phyloP scores from a whole-genome alignment of 2,329 filamentous ascomycete genomes.

The Botrytis pseudocinerea region DNA sequence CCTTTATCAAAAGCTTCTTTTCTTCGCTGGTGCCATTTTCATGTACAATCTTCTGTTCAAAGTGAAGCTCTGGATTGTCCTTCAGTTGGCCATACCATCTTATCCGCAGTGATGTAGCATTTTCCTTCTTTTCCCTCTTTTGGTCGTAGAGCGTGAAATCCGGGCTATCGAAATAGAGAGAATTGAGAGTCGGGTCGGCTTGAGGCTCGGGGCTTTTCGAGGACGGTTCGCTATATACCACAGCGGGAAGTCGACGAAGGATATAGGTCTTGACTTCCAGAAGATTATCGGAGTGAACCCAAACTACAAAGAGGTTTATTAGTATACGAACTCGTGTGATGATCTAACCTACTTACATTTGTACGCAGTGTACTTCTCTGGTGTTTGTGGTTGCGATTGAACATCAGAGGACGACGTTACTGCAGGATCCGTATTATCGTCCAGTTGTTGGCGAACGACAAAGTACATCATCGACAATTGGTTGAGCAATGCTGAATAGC shows the following conservation, averaged over 20 bases:
- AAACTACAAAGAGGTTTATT: constrained; percentile 57
- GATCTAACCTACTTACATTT: constrained; percentile 66
- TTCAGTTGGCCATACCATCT: constrained; percentile 89
- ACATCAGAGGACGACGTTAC: constrained; percentile 42
- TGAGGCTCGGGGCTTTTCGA: constrained; percentile 80
- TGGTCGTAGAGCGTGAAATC: constrained; percentile 83
- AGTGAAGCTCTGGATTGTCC: constrained; percentile 73
- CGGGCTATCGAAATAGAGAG: constrained; percentile 90
- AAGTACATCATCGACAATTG: constrained; percentile 95
- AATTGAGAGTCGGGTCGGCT: constrained; percentile 85
- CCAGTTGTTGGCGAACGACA: constrained; percentile 82
- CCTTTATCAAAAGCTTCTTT: constrained; percentile 80
- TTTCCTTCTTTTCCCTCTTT: constrained; percentile 74
- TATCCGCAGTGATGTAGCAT: constrained; percentile 80
- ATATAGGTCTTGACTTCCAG: constrained; percentile 97
- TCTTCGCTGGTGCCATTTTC: constrained; percentile 77
- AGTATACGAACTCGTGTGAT: constrained; percentile 32
- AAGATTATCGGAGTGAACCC: constrained; percentile 93
- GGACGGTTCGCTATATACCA: constrained; percentile 88
- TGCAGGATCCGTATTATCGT: constrained; percentile 51
- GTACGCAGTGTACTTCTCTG: constrained; percentile 77
- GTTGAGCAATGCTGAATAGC: constrained; percentile 86
- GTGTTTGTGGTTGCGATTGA: constrained; percentile 58
- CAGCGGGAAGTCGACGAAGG: constrained; percentile 81
- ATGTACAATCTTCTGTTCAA: constrained; percentile 87